Percentiles rank a stretch among this genome's conserved stretches.
These are phyloP conservation scores for Ustanciosporium gigantosporum DNA, from an alignment of 1,284 basidiomycete species.

Conservation along the genomic window DNA sequence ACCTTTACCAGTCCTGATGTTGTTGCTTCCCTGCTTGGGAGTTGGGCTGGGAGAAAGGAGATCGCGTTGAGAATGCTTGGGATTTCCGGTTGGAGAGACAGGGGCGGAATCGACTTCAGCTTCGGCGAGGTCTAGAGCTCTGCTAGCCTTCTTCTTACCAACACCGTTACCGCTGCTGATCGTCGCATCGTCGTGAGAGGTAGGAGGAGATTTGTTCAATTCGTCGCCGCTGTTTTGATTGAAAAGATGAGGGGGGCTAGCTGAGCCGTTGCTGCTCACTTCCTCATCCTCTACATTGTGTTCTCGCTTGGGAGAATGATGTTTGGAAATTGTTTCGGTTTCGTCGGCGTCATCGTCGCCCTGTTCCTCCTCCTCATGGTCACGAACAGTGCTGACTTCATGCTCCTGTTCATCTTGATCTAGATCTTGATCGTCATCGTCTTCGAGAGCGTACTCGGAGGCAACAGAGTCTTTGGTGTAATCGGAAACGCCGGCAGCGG, in stretches of 20 bases:
- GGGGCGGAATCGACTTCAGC: background rate
- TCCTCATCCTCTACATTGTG: conserved; percentile 1
- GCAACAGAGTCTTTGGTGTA: conserved; percentile 1
- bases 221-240: conserved; percentile 10
- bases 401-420: background rate
- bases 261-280: conserved; percentile 14
- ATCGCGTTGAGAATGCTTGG: too few relatives aligned
- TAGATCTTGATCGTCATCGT: conserved; percentile 3
- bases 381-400: conserved; percentile 1
- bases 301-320: background rate
- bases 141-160: background rate
- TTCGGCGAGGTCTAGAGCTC: too few relatives aligned
- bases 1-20: conserved; percentile 12
- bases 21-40: too few relatives aligned
- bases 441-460: conserved; percentile 6
- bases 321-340: conserved; percentile 9
- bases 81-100: background rate
- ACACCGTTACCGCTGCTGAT: background rate
- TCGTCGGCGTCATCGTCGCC: conserved; percentile 12
- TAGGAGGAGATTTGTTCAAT: conserved; percentile 28
- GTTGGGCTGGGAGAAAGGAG: conserved; percentile 14
- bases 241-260: conserved; percentile 19
- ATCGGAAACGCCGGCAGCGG: conserved; percentile 19
- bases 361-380: background rate
- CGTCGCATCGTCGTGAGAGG: conserved; percentile 27